Evolutionary conservation across 345 rosid genomes (phyloP).

Genomic region (Gossypium bickii): DNA sequence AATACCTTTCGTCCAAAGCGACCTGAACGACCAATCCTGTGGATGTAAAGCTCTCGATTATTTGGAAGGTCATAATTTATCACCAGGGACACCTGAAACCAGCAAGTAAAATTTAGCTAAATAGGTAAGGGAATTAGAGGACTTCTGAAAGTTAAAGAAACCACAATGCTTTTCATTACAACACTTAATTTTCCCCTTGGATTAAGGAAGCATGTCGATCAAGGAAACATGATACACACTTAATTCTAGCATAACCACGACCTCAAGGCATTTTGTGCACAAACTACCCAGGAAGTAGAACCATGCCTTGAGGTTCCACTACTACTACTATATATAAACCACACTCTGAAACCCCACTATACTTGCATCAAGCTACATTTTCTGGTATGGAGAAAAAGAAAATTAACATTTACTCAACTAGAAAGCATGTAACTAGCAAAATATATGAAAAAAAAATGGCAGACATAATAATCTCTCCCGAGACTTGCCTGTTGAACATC

Average conservation of each 20-base stretch:
- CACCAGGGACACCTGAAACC: slow-evolving; percentile 79
- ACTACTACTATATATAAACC: background rate
- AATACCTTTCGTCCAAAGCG: slow-evolving; percentile 97
- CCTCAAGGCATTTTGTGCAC: background rate
- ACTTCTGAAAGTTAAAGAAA: background rate
- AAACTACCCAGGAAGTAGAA: background rate
- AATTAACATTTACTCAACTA: background rate
- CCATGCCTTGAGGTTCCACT: background rate
- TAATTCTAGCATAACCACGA: background rate
- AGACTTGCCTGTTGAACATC: slow-evolving; percentile 89
- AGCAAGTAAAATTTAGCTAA: slow-evolving; percentile 7
- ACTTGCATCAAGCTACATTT: background rate
- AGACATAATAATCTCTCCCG: background rate
- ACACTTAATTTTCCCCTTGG: background rate
- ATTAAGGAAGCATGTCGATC: background rate
- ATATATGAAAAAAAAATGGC: background rate
- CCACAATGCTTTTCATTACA: background rate
- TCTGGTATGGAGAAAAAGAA: background rate
- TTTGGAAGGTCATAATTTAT: slow-evolving; percentile 96
- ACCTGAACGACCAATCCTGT: slow-evolving; percentile 95
- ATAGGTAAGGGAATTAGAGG: background rate
- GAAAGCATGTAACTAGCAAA: background rate
- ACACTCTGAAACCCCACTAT: background rate
- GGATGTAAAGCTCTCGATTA: slow-evolving; percentile 97
- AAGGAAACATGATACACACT: background rate